Percentiles rank a stretch among this genome's conserved stretches.
These are phyloP conservation scores for Talaromyces sp. DNA, from an alignment of 2,329 filamentous ascomycete species.

Conservation along the genomic window DNA sequence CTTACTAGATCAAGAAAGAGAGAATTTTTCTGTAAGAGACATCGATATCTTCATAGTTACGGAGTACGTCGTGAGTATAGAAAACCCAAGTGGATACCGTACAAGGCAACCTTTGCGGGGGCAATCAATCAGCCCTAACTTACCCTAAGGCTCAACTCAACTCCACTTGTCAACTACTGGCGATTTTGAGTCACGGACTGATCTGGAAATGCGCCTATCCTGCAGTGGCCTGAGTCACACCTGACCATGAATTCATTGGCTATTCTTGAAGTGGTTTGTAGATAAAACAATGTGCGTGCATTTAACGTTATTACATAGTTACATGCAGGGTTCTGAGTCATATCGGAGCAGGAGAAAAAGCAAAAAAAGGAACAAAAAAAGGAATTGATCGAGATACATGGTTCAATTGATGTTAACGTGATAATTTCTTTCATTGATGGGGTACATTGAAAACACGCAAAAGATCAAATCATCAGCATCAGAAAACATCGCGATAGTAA, in stretches of 20 bases:
- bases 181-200: neutral
- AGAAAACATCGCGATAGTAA: neutral
- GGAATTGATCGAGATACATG: neutral
- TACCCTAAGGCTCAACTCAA: conserved; percentile 10
- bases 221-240: conserved; percentile 8
- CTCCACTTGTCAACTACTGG: neutral
- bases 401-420: neutral
- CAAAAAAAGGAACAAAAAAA: neutral
- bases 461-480: neutral
- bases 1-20: neutral
- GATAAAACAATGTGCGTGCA: conserved; percentile 5
- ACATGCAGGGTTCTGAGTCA: conserved; percentile 10
- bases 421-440: neutral
- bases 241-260: neutral
- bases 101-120: conserved; percentile 11
- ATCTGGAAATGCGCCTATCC: neutral
- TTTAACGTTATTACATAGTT: neutral
- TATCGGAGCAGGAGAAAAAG: neutral
- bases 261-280: neutral
- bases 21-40: neutral
- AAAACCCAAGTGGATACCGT: neutral
- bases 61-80: too few species aligned
- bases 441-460: neutral
- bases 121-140: conserved; percentile 5
- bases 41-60: too few species aligned